Base-by-base conservation (phyloP, 75 land plant species). In the Larix kaempferi region DNA sequence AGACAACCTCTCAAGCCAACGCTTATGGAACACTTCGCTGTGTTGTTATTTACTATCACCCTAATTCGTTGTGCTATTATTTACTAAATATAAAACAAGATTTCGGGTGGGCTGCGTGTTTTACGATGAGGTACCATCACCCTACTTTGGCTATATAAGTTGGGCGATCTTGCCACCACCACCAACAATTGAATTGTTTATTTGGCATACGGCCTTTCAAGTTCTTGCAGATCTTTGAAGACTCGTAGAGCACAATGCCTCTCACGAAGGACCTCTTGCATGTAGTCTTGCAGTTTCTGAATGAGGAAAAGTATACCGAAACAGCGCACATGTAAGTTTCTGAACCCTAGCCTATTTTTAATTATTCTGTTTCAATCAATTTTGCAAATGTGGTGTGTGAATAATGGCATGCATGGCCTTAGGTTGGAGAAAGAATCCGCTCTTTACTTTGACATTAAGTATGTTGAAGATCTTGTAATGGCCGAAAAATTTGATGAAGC, bases 381-480 rank as follows among this genome's bases (percentile, higher is more conserved):
- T 41, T 41, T 21, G 44, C 22, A 37, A 22, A 19, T 41, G 72
- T 11, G 10, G 10, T 21, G 22, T 44, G 49, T 7, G 49, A 44
- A 44, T 44, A 44, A 44, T 44, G 8, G 49, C 49, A 44, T 73
- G 19, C 39, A n/a, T 25, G n/a, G 55, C 26, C 81, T 13, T 15
- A 69, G 72, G 13, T 41, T 69, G 22, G 72, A 69, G 17, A 21
- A 39, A 69, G 72, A 69, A 35, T 37, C 72, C 10, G 72, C 23
- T 15, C 21, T 41, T 11, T 69, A n/a, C 72, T 77, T 77, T 75
- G 67, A 71, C 78, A 21, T 77, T 17, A 35, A 77, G 22, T 77
- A 65, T 7, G 29, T 77, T 10, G 75, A 66, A 13, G 76, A 77
- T 1, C 78, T 71, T 71, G 78, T 77, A 17, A 19, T 59, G n/a